A percentile compares a stretch with the other conserved stretches of the same genome.
These are phyloP conservation scores for Penicillium chermesinum DNA, from an alignment of 495 filamentous ascomycete genomes.

Conservation along the genomic window DNA sequence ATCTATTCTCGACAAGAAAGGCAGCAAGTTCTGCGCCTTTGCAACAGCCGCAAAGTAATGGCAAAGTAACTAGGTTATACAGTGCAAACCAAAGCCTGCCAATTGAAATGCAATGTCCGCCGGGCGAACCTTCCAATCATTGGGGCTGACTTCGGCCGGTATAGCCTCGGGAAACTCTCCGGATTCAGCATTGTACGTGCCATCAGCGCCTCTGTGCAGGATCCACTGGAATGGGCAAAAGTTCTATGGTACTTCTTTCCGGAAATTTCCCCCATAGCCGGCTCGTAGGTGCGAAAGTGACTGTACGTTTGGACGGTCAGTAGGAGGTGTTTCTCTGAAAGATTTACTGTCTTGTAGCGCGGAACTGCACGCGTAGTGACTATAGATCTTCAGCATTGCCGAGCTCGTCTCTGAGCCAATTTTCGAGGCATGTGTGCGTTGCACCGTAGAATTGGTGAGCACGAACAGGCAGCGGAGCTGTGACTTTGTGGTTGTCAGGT, in stretches of 20 bases:
- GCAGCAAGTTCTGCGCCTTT: conserved; percentile 54
- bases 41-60: conserved; percentile 61
- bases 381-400: conserved; percentile 42
- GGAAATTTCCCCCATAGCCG: conserved; percentile 36
- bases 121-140: conserved; percentile 24
- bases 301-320: conserved; percentile 28
- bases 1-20: conserved; percentile 51
- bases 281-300: conserved; percentile 33
- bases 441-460: conserved; percentile 65
- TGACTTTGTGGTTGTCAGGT: conserved; percentile 64
- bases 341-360: conserved; percentile 20
- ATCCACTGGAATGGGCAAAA: conserved; percentile 42
- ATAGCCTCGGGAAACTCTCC: conserved; percentile 17
- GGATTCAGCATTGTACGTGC: conserved; percentile 42
- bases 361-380: conserved; percentile 19
- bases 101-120: conserved; percentile 29
- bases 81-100: conserved; percentile 53
- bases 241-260: conserved; percentile 29
- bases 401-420: conserved; percentile 52
- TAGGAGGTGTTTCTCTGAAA: conserved; percentile 33
- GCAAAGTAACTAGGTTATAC: conserved; percentile 56
- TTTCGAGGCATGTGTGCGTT: conserved; percentile 59
- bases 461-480: conserved; percentile 64
- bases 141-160: not conserved
- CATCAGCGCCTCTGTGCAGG: conserved; percentile 57